Evolutionary conservation across 257 asterid genomes (phyloP), one percentile per base, ranked within the genome.

Genomic region (Handroanthus guayacan): DNA sequence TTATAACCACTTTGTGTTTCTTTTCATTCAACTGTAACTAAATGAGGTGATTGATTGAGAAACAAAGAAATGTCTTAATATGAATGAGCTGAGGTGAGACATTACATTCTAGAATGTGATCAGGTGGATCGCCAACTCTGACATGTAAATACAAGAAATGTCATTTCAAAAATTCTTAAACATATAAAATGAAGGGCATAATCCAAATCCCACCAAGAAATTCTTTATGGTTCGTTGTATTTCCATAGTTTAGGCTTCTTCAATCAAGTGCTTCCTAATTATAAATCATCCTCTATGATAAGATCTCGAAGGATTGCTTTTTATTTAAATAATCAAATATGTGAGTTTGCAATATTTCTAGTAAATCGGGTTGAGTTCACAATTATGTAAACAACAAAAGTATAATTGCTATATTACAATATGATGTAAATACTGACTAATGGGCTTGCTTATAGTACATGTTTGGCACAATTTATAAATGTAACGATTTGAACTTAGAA

Each of bases 191-290:
- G 1, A 14, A n/a, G 9, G 16, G 16, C 5, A 1, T 6, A 7
- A 16, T 25, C 36, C 58, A 68, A 68, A 68, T 48, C 74, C 74
- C 41, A 67, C 58, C 72, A 45, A 66, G 37, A 65, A 25, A 44
- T 67, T 62, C 9, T 55, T 61, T 61, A 1, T 31, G 16, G 68
- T 37, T 36, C 5, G 50, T 38, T 62, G 5, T 61, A 10, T 61
- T 31, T 12, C 67, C 69, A 37, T 43, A 43, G 55, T 9, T 18
- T 44, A 5, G 55, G 14, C 44, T 39, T 3, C 47, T 55, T 70
- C 75, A 70, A 37, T 37, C 41, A 69, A 69, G 45, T 51, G n/a
- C 20, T 69, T 45, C 9, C 47, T n/a, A n/a, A n/a, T n/a, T n/a
- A n/a, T n/a, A n/a, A n/a, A n/a, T n/a, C n/a, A n/a, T n/a, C n/a